Evolutionary conservation across 75 land plant species (phyloP), one percentile per base, ranked within the genome.

Genomic region (Isoetes taiwanensis): DNA sequence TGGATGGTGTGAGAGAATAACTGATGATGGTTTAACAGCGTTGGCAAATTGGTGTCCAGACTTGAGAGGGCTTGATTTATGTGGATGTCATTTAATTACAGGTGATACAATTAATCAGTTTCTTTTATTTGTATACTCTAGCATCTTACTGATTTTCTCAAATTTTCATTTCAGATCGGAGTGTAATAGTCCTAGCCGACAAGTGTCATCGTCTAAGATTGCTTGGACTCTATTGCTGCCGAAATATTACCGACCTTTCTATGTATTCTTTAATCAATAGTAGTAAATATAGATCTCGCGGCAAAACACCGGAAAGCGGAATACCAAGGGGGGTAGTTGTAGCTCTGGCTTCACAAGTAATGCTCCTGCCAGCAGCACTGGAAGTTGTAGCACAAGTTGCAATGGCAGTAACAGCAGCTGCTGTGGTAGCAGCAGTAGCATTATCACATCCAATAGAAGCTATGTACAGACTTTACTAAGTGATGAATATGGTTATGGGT

Each of bases 1-100:
- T 25, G 98, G 98, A 19, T 93, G 98, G 98, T 93, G 98, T 80
- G 98, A 93, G 5, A 17, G 41, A 26, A 75, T 93, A 3, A 68
- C 72, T 46, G 98, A 93, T 69, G 59, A 63, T 32, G 98, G 98
- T 27, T 85, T 93, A 5, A 77, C 59, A 34, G 75, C 91, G 43
- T 70, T 93, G 67, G 98, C 90, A 23, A 62, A 48, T 39, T 82
- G 98, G 35, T 93, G 98, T 52, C 88, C 96, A 25, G 96, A 88
- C 54, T 63, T 93, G 1, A 66, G 96, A 35, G 73, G 73, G 12
- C 64, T 93, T 12, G 96, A 93, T 64, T 59, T 93, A 58, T 93
- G 98, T 72, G 90, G 96, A 5, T 88, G 96, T 65, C 68, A 76
- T 25, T 72, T 52, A 32, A 93, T 93, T 59, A 87, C 98, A 77